Conservation (phyloP, 768 basidiomycete species). For the Termitomyces sp. region DNA sequence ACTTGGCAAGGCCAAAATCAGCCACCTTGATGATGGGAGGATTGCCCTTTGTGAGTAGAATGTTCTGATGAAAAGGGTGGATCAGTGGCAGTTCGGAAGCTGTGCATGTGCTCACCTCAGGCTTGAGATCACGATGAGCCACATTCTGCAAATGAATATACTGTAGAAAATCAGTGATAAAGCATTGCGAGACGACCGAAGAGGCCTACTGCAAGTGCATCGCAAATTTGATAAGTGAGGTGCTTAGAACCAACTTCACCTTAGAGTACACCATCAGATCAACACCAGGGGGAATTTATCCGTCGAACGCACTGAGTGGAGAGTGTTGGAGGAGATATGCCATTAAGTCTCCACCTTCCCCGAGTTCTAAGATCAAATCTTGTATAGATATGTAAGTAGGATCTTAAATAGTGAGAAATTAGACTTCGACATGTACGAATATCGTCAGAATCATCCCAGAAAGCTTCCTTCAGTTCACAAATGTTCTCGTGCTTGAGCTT, state of each 20-base stretch:
- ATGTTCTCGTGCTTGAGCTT: constrained; percentile 77
- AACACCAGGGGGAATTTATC: not conserved
- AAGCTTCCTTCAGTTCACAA: constrained; percentile 74
- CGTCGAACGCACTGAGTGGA: constrained; percentile 53
- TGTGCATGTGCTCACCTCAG: constrained; percentile 48
- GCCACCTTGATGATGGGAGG: constrained; percentile 85
- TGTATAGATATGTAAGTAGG: not conserved
- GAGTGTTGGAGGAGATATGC: constrained; percentile 62
- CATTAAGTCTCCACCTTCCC: constrained; percentile 85
- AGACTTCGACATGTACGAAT: constrained; percentile 40
- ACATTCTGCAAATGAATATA: constrained; percentile 75
- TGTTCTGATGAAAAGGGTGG: constrained; percentile 49
- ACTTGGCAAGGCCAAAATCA: constrained; percentile 94
- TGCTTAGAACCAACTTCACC: constrained; percentile 57
- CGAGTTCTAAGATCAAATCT: constrained; percentile 81
- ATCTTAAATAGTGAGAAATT: not conserved
- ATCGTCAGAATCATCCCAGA: constrained; percentile 48
- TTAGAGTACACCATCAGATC: constrained; percentile 18
- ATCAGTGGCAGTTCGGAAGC: not conserved
- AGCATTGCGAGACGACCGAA: not conserved
- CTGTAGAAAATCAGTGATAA: constrained; percentile 18
- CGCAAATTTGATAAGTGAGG: constrained; percentile 82
- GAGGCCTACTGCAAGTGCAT: constrained; percentile 60
- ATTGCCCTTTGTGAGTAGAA: constrained; percentile 65
- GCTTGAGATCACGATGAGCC: constrained; percentile 92